Conservation (phyloP, 225 moss, liverwort and hornwort species). For the Lunularia cruciata region DNA sequence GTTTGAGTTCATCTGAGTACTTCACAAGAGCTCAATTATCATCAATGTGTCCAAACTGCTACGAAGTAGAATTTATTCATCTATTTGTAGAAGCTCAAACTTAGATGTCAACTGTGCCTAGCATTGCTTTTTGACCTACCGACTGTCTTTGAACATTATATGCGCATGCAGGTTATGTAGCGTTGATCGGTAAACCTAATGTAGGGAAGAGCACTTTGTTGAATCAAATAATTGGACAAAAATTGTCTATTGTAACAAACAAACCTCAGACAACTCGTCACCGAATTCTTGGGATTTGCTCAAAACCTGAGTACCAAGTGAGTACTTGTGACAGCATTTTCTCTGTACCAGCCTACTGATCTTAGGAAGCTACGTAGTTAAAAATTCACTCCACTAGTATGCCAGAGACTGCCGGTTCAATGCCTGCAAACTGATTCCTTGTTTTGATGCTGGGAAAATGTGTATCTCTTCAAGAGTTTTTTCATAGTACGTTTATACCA, state of each 20-base stretch:
- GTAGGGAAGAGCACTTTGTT: conserved; percentile 89
- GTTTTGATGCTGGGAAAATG: too few species aligned
- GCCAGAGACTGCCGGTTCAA: not conserved
- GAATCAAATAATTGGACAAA: conserved; percentile 86
- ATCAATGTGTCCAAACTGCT: too few species aligned
- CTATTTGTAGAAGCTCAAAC: not conserved
- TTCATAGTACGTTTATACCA: too few species aligned
- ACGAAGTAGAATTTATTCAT: too few species aligned
- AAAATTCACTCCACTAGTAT: too few species aligned
- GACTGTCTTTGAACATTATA: not conserved
- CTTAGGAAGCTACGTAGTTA: too few species aligned
- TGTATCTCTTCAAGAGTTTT: too few species aligned
- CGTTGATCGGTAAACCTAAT: conserved; percentile 82
- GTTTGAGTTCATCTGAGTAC: too few species aligned
- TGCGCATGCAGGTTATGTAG: conserved; percentile 65
- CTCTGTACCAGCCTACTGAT: too few species aligned
- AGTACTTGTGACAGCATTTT: too few species aligned
- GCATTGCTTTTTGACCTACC: not conserved
- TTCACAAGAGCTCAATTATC: too few species aligned
- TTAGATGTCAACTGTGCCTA: not conserved
- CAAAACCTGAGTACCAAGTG: conserved; percentile 71
- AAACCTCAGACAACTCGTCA: conserved; percentile 94
- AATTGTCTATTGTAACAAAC: conserved; percentile 77
- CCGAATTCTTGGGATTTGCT: conserved; percentile 87
- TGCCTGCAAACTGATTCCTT: too few species aligned